A percentile compares a stretch with the other conserved stretches of the same genome.
Evolutionary conservation across 2,329 filamentous ascomycete species (phyloP).

Genomic region (Diaporthe vexans): DNA sequence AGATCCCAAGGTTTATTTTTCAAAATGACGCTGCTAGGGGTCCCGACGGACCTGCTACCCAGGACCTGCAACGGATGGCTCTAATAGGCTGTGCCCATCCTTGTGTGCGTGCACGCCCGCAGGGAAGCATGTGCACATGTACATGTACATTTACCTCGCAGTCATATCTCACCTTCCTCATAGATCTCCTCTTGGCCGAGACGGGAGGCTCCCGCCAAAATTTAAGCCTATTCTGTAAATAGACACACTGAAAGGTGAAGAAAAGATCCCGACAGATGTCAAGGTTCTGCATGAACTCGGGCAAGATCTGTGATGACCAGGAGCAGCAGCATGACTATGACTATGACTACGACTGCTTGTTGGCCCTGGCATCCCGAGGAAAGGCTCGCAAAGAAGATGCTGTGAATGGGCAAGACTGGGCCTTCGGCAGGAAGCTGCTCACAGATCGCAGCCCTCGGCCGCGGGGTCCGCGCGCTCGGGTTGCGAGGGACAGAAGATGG

Average conservation of each 20-base stretch:
- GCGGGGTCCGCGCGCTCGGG: conserved; percentile 22
- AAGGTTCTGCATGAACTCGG: conserved; percentile 29
- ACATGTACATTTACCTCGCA: conserved; percentile 20
- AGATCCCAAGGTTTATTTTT: conserved; percentile 11
- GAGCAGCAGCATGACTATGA: neutral
- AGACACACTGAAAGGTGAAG: conserved; percentile 1
- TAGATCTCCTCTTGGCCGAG: conserved; percentile 23
- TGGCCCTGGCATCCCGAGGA: neutral
- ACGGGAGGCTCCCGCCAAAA: conserved; percentile 32
- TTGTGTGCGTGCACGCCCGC: neutral
- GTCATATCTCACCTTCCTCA: conserved; percentile 22
- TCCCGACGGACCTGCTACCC: conserved; percentile 9
- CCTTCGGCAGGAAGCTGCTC: neutral
- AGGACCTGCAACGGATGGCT: neutral
- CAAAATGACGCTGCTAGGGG: conserved; percentile 1
- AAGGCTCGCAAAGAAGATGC: conserved; percentile 10
- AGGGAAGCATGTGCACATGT: conserved; percentile 8
- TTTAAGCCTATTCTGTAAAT: conserved; percentile 34
- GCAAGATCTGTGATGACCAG: conserved; percentile 13
- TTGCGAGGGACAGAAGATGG: neutral
- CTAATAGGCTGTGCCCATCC: conserved; percentile 15
- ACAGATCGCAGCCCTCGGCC: conserved; percentile 13
- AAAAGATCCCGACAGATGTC: conserved; percentile 27
- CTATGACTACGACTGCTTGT: neutral
- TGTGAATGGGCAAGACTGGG: neutral